Percentiles rank a stretch among this genome's conserved stretches.
Conservation (phyloP, 805 yeast genomes). For the Candida sonorensis region DNA sequence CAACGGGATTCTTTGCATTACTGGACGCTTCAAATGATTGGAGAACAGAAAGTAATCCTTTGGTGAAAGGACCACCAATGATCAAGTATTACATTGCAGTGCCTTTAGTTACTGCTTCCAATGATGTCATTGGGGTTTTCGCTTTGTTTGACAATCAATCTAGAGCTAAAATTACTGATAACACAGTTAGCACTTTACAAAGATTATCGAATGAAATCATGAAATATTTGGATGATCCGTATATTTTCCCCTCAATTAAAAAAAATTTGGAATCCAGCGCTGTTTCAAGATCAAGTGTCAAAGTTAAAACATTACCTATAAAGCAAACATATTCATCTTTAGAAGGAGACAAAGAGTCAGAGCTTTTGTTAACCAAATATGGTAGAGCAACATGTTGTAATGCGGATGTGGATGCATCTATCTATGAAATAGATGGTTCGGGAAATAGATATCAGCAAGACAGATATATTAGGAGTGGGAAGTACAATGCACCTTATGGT, state of each 20-base stretch:
- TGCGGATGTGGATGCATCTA: conserved; percentile 26
- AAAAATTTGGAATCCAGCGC: too few species aligned
- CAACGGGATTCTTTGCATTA: conserved; percentile 46
- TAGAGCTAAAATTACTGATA: conserved; percentile 30
- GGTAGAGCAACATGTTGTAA: conserved; percentile 53
- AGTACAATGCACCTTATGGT: conserved; percentile 22
- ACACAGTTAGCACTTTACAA: conserved; percentile 30
- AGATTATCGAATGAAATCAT: conserved; percentile 35
- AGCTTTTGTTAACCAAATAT: conserved; percentile 28
- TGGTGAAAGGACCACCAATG: conserved; percentile 54
- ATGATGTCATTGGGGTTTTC: conserved; percentile 47
- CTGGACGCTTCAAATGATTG: conserved; percentile 62
- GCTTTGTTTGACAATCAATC: conserved; percentile 49
- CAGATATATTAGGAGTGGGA: conserved; percentile 36
- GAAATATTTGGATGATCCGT: conserved; percentile 27
- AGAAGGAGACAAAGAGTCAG: conserved; percentile 5
- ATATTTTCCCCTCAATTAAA: too few species aligned
- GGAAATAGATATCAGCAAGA: conserved; percentile 54
- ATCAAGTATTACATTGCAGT: conserved; percentile 62
- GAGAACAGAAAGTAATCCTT: conserved; percentile 58
- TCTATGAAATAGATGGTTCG: conserved; percentile 59
- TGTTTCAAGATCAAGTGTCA: too few species aligned
- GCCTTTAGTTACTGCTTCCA: conserved; percentile 37
- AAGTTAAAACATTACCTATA: too few species aligned
- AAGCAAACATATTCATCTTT: too few species aligned